Evolutionary conservation across 2,329 filamentous ascomycete species (phyloP).

Genomic region (Amylocarpus encephaloides): DNA sequence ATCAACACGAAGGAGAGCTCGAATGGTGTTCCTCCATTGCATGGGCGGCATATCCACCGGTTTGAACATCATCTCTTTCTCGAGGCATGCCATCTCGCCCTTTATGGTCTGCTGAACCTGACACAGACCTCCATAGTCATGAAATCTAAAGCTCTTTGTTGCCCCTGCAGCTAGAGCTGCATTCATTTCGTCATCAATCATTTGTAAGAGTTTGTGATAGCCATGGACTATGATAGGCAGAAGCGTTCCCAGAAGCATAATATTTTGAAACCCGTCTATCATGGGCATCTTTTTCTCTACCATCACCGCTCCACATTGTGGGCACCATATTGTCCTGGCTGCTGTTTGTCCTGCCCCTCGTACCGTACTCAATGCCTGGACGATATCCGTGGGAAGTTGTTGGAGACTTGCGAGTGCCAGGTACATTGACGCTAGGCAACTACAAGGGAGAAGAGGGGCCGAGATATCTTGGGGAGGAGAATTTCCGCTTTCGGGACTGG

Average conservation of each 20-base stretch:
- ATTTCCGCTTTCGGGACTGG: conserved; percentile 11
- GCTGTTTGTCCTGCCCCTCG: conserved; percentile 30
- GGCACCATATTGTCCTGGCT: conserved; percentile 41
- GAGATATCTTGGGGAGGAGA: conserved; percentile 3
- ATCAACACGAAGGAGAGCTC: conserved; percentile 49
- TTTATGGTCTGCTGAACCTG: conserved; percentile 8
- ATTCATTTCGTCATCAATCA: conserved; percentile 47
- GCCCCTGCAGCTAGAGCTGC: conserved; percentile 38
- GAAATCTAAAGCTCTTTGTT: conserved; percentile 27
- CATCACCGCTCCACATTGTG: conserved; percentile 39
- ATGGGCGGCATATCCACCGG: conserved; percentile 43
- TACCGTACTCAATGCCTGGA: conserved; percentile 22
- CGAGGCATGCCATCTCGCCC: conserved; percentile 13
- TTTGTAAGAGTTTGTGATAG: conserved; percentile 47
- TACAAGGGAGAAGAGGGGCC: conserved; percentile 12
- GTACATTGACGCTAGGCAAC: conserved; percentile 29
- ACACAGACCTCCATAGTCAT: conserved; percentile 27
- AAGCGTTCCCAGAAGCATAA: conserved; percentile 53
- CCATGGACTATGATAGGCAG: conserved; percentile 52
- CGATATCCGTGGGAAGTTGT: conserved; percentile 25
- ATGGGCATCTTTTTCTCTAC: conserved; percentile 35
- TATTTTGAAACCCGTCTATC: conserved; percentile 49
- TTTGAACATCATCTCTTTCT: conserved; percentile 32
- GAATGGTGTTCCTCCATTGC: conserved; percentile 48
- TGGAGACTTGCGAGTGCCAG: conserved; percentile 27